phyloP scores from a whole-genome alignment of 495 filamentous ascomycete genomes.

The Bathelium albidoporum region DNA sequence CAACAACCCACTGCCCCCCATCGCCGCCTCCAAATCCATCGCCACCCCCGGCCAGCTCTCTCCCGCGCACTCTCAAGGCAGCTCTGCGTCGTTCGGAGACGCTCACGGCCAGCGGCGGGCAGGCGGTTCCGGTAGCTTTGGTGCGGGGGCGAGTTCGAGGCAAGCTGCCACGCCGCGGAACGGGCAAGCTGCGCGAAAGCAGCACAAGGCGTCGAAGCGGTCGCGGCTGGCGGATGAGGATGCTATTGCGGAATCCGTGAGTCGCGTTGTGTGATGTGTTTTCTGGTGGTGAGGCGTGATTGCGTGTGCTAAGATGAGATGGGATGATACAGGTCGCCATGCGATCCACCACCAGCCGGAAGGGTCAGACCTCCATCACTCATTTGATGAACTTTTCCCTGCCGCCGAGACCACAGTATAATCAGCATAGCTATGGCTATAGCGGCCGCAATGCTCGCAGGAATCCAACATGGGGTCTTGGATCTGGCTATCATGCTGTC shows the following conservation, averaged over 20 bases:
- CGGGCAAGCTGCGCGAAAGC: slow-evolving; percentile 61
- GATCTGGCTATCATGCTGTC: slow-evolving; percentile 80
- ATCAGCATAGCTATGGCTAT: slow-evolving; percentile 44
- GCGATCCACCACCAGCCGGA: slow-evolving; percentile 70
- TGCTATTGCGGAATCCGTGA: slow-evolving; percentile 68
- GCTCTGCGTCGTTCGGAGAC: slow-evolving; percentile 24
- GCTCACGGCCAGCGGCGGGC: slow-evolving; percentile 44
- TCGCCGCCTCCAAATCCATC: slow-evolving; percentile 20
- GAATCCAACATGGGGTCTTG: slow-evolving; percentile 72
- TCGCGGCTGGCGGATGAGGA: slow-evolving; percentile 61
- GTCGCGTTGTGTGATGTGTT: slow-evolving; percentile 22
- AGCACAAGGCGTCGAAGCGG: slow-evolving; percentile 54
- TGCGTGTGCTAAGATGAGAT: background rate
- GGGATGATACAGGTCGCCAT: slow-evolving; percentile 51
- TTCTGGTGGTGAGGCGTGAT: too few relatives aligned
- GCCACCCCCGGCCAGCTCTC: slow-evolving; percentile 26
- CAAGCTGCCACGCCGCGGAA: slow-evolving; percentile 48
- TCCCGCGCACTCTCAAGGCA: slow-evolving; percentile 26
- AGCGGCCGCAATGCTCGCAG: slow-evolving; percentile 41
- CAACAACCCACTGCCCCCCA: slow-evolving; percentile 16
- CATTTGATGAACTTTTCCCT: slow-evolving; percentile 88
- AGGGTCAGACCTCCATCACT: slow-evolving; percentile 92
- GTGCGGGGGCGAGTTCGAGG: slow-evolving; percentile 38
- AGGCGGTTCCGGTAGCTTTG: slow-evolving; percentile 54
- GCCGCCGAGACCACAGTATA: slow-evolving; percentile 61